phyloP scores from a whole-genome alignment of 2,329 filamentous ascomycete genomes.

The Cadophora sp. region DNA sequence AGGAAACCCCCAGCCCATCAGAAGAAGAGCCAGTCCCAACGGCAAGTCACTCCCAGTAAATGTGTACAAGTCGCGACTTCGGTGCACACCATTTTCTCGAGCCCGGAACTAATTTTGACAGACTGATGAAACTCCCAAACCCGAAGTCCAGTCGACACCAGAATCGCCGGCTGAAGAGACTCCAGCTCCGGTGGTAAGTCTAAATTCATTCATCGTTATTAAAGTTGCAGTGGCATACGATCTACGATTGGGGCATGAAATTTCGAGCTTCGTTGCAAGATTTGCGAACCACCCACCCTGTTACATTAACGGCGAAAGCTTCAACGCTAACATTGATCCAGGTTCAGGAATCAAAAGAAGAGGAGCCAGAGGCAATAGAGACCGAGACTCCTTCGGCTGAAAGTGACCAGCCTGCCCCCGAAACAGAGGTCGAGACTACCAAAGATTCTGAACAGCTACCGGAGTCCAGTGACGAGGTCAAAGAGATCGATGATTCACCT shows the following conservation, averaged over 20 bases:
- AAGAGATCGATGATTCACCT: background rate
- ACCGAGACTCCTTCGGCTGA: background rate
- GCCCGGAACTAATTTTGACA: background rate
- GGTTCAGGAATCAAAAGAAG: background rate
- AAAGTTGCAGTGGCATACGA: too few relatives aligned
- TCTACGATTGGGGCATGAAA: too few relatives aligned
- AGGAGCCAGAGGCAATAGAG: background rate
- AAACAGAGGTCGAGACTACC: background rate
- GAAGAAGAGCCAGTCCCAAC: background rate
- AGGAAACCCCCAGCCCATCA: background rate
- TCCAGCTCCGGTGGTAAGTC: background rate
- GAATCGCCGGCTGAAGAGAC: background rate
- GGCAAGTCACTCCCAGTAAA: background rate
- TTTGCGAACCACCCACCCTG: too few relatives aligned
- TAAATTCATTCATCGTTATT: too few relatives aligned
- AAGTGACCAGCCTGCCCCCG: background rate
- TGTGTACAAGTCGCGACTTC: background rate
- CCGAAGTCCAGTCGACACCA: background rate
- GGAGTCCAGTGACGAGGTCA: background rate
- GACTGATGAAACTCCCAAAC: background rate
- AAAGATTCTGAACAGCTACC: background rate
- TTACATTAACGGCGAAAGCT: too few relatives aligned
- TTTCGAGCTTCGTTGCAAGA: too few relatives aligned
- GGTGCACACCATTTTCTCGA: background rate
- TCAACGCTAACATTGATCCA: background rate